Percentiles rank a stretch among this genome's conserved stretches.
Evolutionary conservation across 805 yeast genomes (phyloP).

Genomic region (Monosporozyma aerobia): DNA sequence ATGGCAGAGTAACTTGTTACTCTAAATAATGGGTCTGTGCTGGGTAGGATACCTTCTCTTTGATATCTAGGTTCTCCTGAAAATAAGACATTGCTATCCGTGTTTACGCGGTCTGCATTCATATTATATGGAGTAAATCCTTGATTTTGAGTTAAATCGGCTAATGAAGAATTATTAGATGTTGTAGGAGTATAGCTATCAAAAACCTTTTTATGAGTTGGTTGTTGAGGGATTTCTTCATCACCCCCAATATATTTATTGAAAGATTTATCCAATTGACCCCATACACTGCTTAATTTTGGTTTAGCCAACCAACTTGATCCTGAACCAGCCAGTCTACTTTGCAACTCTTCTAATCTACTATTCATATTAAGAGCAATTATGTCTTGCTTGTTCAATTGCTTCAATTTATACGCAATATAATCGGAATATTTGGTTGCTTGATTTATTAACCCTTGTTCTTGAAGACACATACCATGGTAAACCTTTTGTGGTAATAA

Average conservation of each 20-base stretch:
- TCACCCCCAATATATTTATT: conserved; percentile 83
- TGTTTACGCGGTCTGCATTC: background rate
- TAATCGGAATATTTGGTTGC: conserved; percentile 58
- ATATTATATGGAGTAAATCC: conserved; percentile 15
- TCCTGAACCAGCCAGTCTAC: conserved; percentile 40
- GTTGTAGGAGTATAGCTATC: conserved; percentile 62
- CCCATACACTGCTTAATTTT: conserved; percentile 78
- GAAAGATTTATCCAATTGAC: conserved; percentile 72
- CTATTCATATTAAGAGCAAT: conserved; percentile 29
- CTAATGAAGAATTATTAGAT: conserved; percentile 45
- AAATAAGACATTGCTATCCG: background rate
- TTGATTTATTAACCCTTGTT: conserved; percentile 46
- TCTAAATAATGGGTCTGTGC: background rate
- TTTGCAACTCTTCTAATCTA: conserved; percentile 33
- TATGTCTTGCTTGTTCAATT: conserved; percentile 31
- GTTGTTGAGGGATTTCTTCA: conserved; percentile 37
- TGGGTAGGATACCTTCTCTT: background rate
- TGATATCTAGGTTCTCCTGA: background rate
- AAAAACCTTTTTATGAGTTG: conserved; percentile 43
- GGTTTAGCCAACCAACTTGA: conserved; percentile 76
- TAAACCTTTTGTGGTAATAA: conserved; percentile 50
- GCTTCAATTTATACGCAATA: conserved; percentile 34
- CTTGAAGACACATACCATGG: conserved; percentile 65
- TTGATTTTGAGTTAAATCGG: conserved; percentile 29
- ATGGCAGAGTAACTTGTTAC: background rate